phyloP scores from a whole-genome alignment of 2,329 filamentous ascomycete genomes.

The Ceratocystis albifundus region DNA sequence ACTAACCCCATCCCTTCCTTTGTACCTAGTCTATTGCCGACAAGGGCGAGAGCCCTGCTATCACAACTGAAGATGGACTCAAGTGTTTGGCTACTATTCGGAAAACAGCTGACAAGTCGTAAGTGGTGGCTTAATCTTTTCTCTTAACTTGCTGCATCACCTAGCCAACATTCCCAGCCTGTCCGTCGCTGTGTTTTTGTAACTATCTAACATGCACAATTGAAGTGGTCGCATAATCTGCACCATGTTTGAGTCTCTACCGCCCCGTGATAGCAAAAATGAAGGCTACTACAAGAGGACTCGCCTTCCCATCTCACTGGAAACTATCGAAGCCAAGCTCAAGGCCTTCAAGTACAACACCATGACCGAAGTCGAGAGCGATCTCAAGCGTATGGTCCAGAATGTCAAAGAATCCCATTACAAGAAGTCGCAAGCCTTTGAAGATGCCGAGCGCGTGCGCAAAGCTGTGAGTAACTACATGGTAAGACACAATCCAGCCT shows the following conservation, averaged over 20 bases:
- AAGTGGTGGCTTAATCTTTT: conserved; percentile 29
- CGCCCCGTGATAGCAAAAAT: conserved; percentile 46
- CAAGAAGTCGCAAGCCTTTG: conserved; percentile 58
- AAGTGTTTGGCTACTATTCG: conserved; percentile 65
- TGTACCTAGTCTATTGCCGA: conserved; percentile 28
- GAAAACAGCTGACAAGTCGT: conserved; percentile 72
- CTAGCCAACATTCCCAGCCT: not conserved
- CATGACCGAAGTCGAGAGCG: conserved; percentile 66
- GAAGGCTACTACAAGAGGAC: conserved; percentile 69
- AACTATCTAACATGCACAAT: conserved; percentile 25
- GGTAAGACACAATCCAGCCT: conserved; percentile 76
- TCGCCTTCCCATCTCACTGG: conserved; percentile 65
- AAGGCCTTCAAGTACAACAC: conserved; percentile 55
- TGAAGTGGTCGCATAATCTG: conserved; percentile 60
- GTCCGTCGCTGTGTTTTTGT: not conserved
- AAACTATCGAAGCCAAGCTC: conserved; percentile 65
- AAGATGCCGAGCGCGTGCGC: conserved; percentile 75
- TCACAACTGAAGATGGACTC: conserved; percentile 59
- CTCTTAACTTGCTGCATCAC: not conserved
- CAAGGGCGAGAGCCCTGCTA: conserved; percentile 51
- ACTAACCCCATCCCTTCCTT: conserved; percentile 39
- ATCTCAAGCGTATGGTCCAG: conserved; percentile 75
- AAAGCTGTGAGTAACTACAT: conserved; percentile 83
- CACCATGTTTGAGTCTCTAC: conserved; percentile 61
- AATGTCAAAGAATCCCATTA: conserved; percentile 80